Evolutionary conservation across 192 early-diverging fungal species (phyloP).

Genomic region (Coemansia sp.): DNA sequence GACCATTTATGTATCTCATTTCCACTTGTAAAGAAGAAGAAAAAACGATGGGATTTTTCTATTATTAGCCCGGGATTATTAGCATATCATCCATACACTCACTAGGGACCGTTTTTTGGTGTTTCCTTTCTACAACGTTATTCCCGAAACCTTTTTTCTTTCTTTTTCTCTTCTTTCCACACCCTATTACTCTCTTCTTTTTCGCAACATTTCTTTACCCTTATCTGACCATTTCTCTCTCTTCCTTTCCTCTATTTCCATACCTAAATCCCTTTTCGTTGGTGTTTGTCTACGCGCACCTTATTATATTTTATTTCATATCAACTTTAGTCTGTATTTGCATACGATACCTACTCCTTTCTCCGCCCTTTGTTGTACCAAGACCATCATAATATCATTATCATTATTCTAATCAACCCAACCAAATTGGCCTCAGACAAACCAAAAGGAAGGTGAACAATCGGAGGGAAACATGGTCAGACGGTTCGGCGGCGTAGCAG

Average conservation of each 20-base stretch:
- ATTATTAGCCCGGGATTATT: no score
- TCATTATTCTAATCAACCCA: no score
- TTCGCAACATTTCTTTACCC: background rate
- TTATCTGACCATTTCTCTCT: background rate
- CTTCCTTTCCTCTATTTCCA: background rate
- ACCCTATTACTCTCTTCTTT: background rate
- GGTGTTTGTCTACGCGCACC: background rate
- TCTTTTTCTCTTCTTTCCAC: background rate
- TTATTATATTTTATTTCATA: background rate
- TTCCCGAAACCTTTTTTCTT: background rate
- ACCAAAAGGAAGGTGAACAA: no score
- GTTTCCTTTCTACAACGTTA: conserved; percentile 9
- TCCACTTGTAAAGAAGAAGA: no score
- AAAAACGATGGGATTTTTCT: no score
- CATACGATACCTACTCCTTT: background rate
- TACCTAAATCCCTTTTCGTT: background rate
- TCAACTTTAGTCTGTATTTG: background rate
- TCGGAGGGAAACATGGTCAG: background rate
- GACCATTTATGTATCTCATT: no score
- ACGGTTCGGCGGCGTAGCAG: background rate
- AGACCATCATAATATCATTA: background rate
- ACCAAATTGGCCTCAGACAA: no score
- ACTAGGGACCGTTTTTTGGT: background rate
- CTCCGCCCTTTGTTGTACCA: background rate
- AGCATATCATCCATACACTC: background rate